Percentiles rank a stretch among this genome's conserved stretches.
These are phyloP conservation scores for Dioszegia aurantiaca DNA, from an alignment of 768 basidiomycete genomes.

Conservation along the genomic window DNA sequence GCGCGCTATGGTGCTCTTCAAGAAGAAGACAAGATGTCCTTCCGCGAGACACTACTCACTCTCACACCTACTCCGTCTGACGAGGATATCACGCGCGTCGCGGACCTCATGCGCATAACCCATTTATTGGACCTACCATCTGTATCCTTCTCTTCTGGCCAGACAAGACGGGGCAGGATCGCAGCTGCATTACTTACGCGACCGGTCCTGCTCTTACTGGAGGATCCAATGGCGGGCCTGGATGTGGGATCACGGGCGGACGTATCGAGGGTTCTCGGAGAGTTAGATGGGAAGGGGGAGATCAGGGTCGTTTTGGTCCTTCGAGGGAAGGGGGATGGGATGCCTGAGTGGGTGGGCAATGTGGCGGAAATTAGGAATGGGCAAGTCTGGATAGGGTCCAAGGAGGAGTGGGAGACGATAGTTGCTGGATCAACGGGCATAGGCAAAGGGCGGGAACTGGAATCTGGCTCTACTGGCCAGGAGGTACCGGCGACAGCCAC, in stretches of 20 bases:
- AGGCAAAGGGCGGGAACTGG: not conserved
- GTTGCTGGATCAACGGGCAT: no score
- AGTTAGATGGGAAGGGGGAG: constrained; percentile 35
- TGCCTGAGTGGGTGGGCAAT: constrained; percentile 50
- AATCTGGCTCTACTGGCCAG: no score
- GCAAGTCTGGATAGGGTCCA: constrained; percentile 59
- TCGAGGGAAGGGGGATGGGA: constrained; percentile 39
- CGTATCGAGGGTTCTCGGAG: constrained; percentile 40
- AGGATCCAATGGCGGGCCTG: constrained; percentile 66
- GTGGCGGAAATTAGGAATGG: constrained; percentile 48
- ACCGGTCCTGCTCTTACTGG: constrained; percentile 72
- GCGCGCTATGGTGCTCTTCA: constrained; percentile 85
- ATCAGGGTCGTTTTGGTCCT: constrained; percentile 44
- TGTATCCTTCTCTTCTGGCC: constrained; percentile 84
- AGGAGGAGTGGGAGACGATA: constrained; percentile 55
- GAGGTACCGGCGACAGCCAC: no score
- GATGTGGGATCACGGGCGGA: constrained; percentile 45
- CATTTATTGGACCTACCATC: constrained; percentile 75
- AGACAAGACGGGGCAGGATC: constrained; percentile 82
- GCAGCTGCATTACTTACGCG: constrained; percentile 67
- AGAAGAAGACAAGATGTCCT: constrained; percentile 76
- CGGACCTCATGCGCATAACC: constrained; percentile 60
- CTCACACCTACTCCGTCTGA: constrained; percentile 25
- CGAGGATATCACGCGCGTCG: constrained; percentile 59
- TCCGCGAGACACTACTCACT: constrained; percentile 62